These are phyloP conservation scores for Turritis glabra DNA, from an alignment of 345 rosid genomes.

Conservation along the genomic window DNA sequence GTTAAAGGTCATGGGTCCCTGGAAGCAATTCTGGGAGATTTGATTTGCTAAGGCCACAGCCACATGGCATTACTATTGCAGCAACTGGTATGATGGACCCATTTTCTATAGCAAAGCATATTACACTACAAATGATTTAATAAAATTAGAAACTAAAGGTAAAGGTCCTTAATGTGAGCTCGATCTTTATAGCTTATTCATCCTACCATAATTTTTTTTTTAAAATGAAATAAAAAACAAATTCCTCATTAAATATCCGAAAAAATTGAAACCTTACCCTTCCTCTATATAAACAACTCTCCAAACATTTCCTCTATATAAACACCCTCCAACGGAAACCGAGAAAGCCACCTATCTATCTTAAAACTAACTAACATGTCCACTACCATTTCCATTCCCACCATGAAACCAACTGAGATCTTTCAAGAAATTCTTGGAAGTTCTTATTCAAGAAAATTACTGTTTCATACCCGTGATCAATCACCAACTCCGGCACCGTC, in stretches of 20 bases:
- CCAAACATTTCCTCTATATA: slow-evolving; percentile 33
- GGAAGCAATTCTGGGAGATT: slow-evolving; percentile 30
- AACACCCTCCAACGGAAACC: slow-evolving; percentile 21
- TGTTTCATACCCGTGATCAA: slow-evolving; percentile 2
- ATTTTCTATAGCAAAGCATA: slow-evolving; percentile 19
- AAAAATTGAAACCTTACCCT: slow-evolving; percentile 21
- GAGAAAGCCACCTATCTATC: slow-evolving; percentile 23
- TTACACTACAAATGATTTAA: slow-evolving; percentile 17
- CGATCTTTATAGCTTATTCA: slow-evolving; percentile 21
- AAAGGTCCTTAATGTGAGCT: slow-evolving; percentile 16
- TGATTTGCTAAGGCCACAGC: slow-evolving; percentile 40
- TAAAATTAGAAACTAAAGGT: slow-evolving; percentile 8
- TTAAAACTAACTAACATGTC: slow-evolving; percentile 32
- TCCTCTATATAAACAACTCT: slow-evolving; percentile 33
- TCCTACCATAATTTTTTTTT: slow-evolving; percentile 21
- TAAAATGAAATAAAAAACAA: background rate
- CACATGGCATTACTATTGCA: slow-evolving; percentile 38
- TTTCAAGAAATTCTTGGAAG: slow-evolving; percentile 32
- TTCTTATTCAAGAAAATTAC: slow-evolving; percentile 37
- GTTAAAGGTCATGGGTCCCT: slow-evolving; percentile 37
- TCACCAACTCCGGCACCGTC: slow-evolving; percentile 38
- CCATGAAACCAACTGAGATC: slow-evolving; percentile 20
- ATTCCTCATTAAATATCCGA: slow-evolving; percentile 24
- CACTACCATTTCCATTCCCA: slow-evolving; percentile 11
- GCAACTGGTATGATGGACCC: slow-evolving; percentile 37